Conservation (phyloP, 2,329 filamentous ascomycete genomes). For the Davidsoniella virescens region DNA sequence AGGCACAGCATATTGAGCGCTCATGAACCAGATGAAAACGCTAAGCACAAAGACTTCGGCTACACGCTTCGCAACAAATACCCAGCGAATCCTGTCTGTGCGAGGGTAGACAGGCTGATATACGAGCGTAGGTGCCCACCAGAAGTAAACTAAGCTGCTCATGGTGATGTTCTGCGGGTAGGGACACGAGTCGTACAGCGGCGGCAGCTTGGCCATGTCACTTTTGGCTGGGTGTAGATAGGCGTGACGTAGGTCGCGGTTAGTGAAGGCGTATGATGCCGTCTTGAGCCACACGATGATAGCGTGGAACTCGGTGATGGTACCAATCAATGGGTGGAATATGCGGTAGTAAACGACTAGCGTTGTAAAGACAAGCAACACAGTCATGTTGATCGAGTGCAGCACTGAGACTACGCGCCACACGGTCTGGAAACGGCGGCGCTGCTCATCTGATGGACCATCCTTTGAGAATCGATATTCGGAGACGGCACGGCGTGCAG, state of each 20-base stretch:
- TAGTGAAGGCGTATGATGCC: slow-evolving; percentile 90
- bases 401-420: slow-evolving; percentile 70
- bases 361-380: slow-evolving; percentile 67
- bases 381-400: slow-evolving; percentile 68
- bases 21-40: slow-evolving; percentile 89
- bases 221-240: slow-evolving; percentile 59
- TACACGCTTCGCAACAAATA: slow-evolving; percentile 70
- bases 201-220: slow-evolving; percentile 55
- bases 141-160: slow-evolving; percentile 81
- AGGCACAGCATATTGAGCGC: slow-evolving; percentile 84
- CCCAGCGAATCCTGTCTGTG: slow-evolving; percentile 65
- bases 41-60: slow-evolving; percentile 61
- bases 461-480: slow-evolving; percentile 25
- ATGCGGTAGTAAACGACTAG: slow-evolving; percentile 80
- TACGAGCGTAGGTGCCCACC: slow-evolving; percentile 91
- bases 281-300: slow-evolving; percentile 95
- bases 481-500: slow-evolving; percentile 58
- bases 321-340: slow-evolving; percentile 85
- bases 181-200: slow-evolving; percentile 66
- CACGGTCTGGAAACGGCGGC: slow-evolving; percentile 50
- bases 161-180: slow-evolving; percentile 88
- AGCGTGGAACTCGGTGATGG: slow-evolving; percentile 76
- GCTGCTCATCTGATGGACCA: slow-evolving; percentile 38
- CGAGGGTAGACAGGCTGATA: slow-evolving; percentile 96
- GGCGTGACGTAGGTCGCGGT: slow-evolving; percentile 83